A percentile compares a stretch with the other conserved stretches of the same genome.
Evolutionary conservation across 176 grass and related monocot species (phyloP).

Genomic region (Tillandsia fasciculata): DNA sequence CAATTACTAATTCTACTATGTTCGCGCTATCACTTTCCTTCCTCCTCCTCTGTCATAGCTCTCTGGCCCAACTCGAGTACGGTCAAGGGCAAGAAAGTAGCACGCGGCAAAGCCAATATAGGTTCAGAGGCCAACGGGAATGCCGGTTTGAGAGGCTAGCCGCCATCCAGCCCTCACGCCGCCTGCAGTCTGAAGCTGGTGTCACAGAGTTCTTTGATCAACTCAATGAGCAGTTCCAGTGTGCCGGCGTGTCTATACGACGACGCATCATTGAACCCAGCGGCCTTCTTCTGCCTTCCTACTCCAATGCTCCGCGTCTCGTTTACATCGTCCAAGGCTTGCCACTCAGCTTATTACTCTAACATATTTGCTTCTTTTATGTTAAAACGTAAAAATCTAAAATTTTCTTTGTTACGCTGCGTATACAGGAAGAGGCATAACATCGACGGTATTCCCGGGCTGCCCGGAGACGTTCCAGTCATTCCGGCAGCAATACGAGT

Average conservation of each 20-base stretch:
- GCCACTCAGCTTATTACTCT: not conserved
- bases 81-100: not conserved
- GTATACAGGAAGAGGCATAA: constrained; percentile 4
- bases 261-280: constrained; percentile 2
- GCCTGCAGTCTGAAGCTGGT: constrained; percentile 5
- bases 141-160: not conserved
- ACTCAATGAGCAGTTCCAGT: constrained; percentile 2
- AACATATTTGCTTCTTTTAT: not conserved
- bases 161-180: not conserved
- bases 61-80: not conserved
- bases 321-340: constrained; percentile 4
- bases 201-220: constrained; percentile 14
- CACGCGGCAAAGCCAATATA: not conserved
- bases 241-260: constrained; percentile 8
- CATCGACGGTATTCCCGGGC: not conserved
- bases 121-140: not conserved
- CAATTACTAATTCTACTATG: not conserved
- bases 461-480: constrained; percentile 8
- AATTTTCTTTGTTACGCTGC: not conserved
- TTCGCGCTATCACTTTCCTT: not conserved
- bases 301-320: constrained; percentile 12
- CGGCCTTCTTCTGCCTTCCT: constrained; percentile 14
- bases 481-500: not conserved
- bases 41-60: not conserved
- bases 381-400: not conserved